Evolutionary conservation across 225 moss, liverwort and hornwort genomes (phyloP).

Genomic region (Pleurozium schreberi): DNA sequence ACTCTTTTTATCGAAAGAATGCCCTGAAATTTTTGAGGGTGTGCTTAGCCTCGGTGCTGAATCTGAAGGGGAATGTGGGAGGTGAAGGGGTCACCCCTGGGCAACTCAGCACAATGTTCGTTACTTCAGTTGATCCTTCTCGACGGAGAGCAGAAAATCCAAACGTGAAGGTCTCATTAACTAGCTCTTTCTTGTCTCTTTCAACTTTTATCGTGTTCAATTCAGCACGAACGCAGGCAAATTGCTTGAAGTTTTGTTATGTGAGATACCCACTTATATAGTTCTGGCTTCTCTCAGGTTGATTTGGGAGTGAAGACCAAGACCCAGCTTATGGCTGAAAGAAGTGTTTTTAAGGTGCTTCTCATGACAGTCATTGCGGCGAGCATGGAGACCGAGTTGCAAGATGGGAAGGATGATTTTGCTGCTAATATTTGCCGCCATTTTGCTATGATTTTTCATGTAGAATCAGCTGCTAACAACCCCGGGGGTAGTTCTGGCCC

Average conservation of each 20-base stretch:
- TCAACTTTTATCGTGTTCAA: background rate
- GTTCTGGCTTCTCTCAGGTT: conserved; percentile 42
- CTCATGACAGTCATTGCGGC: conserved; percentile 98
- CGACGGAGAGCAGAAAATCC: conserved; percentile 94
- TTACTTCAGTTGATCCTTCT: conserved; percentile 95
- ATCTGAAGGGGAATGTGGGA: conserved; percentile 91
- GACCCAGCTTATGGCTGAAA: conserved; percentile 99
- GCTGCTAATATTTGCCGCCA: conserved; percentile 95
- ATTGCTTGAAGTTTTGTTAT: background rate
- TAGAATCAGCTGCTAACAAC: conserved; percentile 80
- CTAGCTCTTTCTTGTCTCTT: background rate
- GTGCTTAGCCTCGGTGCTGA: conserved; percentile 93
- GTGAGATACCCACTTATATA: background rate
- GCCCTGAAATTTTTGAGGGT: conserved; percentile 95
- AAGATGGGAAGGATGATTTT: conserved; percentile 97
- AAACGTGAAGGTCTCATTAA: conserved; percentile 77
- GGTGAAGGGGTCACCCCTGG: conserved; percentile 97
- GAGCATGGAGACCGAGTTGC: conserved; percentile 88
- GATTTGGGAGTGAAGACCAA: conserved; percentile 99
- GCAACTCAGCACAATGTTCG: conserved; percentile 96
- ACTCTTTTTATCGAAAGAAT: conserved; percentile 83
- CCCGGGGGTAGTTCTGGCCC: conserved; percentile 50
- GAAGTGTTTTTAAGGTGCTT: conserved; percentile 92
- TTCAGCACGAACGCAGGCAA: background rate
- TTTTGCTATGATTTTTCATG: conserved; percentile 99